Evolutionary conservation across 306 rosid species (phyloP), one percentile per base, ranked within the genome.

Genomic region (Luffa aegyptiaca): DNA sequence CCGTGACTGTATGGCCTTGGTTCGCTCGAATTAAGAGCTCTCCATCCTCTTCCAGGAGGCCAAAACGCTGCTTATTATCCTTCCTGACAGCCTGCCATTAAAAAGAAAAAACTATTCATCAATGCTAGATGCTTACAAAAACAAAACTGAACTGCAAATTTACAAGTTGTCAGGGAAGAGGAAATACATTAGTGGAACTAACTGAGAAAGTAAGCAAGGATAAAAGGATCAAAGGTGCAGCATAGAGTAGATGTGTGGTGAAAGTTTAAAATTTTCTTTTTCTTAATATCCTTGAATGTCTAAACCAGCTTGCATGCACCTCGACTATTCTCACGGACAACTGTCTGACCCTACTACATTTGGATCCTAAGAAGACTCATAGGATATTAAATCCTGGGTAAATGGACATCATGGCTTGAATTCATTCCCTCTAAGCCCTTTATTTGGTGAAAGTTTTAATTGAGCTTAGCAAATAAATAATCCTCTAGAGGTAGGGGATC

Each of bases 51-150:
- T 95, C 97, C 72, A 88, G 72, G 74, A 95, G 96, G 84, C 92
- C 77, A 70, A 92, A 91, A 5, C 97, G 93, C 88, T 90, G 97
- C 93, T 95, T 95, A 71, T 90, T 88, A 88, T 92, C 98, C 86
- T 80, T 91, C 79, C 78, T 70, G 68, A 95, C 97, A 81, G 97
- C 98, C 98, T 95, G 75, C 70, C 42, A 65, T 81, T 66, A 82
- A 58, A 74, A 82, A 81, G n/a, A 5, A 83, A 78, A 72, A 69
- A 69, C 55, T 57, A 44, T 36, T 17, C 26, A 8, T 52, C 65
- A 46, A 44, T 2, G 16, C 62, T 62, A 21, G 78, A 64, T 76
- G 39, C 20, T 4, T 11, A 21, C 13, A 79, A 11, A 21, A 11
- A 63, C 9, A 63, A 56, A 53, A 31, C 17, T 6, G 21, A 18